A percentile compares a stretch with the other conserved stretches of the same genome.
phyloP scores from a whole-genome alignment of 164 flowering plant genomes.

The Buxus sempervirens region DNA sequence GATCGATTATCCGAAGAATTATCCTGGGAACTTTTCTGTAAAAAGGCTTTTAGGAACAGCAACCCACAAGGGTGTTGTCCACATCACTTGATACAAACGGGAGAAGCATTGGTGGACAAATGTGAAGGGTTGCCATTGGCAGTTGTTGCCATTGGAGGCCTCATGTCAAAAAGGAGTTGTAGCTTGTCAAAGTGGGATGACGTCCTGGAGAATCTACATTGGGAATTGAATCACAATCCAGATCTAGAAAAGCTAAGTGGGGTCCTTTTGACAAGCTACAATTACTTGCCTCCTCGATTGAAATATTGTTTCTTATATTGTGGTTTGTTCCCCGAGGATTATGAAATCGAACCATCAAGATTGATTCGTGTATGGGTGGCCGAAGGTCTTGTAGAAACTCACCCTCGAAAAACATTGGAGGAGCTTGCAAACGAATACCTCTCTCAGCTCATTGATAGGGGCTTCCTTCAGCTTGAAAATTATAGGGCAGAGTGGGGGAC shows the following conservation, averaged over 20 bases:
- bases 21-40: conserved; percentile 7
- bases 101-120: neutral
- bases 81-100: neutral
- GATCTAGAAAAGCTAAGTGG: conserved; percentile 4
- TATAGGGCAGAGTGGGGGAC: neutral
- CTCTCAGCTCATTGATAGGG: neutral
- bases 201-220: conserved; percentile 4
- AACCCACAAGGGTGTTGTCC: conserved; percentile 6
- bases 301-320: conserved; percentile 2
- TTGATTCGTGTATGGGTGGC: conserved; percentile 3
- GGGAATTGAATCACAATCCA: conserved; percentile 5
- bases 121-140: conserved; percentile 16
- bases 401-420: neutral
- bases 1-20: neutral
- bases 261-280: conserved; percentile 1
- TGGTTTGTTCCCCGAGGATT: neutral
- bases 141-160: conserved; percentile 13
- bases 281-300: neutral
- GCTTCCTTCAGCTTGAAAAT: neutral
- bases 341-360: neutral
- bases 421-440: neutral
- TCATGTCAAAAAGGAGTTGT: conserved; percentile 4
- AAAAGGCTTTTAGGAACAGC: conserved; percentile 5
- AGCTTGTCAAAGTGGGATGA: neutral
- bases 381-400: neutral